Conservation (phyloP, 768 basidiomycete genomes). For the Fistulinella prunicolor region DNA sequence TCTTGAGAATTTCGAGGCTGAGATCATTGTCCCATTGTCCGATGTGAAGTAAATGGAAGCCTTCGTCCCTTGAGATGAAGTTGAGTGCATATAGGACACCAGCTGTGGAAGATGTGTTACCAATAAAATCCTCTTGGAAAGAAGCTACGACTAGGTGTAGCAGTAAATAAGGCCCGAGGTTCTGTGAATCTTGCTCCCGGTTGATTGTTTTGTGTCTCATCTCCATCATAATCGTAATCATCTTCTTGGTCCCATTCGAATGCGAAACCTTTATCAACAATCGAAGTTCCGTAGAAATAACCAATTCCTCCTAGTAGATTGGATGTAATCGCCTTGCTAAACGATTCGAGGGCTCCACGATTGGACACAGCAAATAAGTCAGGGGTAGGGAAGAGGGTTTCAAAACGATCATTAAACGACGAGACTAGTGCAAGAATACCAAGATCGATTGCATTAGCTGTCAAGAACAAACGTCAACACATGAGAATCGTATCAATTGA, state of each 20-base stretch:
- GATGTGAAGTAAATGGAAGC: constrained; percentile 90
- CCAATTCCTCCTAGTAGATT: constrained; percentile 92
- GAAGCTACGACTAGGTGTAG: constrained; percentile 94
- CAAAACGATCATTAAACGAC: constrained; percentile 67
- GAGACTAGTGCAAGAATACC: constrained; percentile 65
- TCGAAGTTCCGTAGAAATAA: constrained; percentile 90
- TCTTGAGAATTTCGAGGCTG: constrained; percentile 83
- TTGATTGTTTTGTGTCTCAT: constrained; percentile 33
- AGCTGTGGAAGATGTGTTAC: constrained; percentile 38
- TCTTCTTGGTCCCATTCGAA: constrained; percentile 89
- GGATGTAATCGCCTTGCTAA: constrained; percentile 87
- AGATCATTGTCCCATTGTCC: constrained; percentile 93
- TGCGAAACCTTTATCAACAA: constrained; percentile 80
- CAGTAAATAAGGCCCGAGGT: constrained; percentile 76
- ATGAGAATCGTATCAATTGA: background rate
- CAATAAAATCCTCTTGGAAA: constrained; percentile 98
- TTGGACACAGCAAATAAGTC: constrained; percentile 48
- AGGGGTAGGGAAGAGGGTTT: constrained; percentile 64
- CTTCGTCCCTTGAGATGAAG: constrained; percentile 77
- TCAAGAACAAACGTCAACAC: background rate
- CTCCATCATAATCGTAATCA: constrained; percentile 38
- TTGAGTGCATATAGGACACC: background rate
- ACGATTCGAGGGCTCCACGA: constrained; percentile 52
- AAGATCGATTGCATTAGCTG: constrained; percentile 63
- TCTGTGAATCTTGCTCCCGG: constrained; percentile 68